Evolutionary conservation across 805 yeast species (phyloP).

Genomic region (Wickerhamiella nectarea): DNA sequence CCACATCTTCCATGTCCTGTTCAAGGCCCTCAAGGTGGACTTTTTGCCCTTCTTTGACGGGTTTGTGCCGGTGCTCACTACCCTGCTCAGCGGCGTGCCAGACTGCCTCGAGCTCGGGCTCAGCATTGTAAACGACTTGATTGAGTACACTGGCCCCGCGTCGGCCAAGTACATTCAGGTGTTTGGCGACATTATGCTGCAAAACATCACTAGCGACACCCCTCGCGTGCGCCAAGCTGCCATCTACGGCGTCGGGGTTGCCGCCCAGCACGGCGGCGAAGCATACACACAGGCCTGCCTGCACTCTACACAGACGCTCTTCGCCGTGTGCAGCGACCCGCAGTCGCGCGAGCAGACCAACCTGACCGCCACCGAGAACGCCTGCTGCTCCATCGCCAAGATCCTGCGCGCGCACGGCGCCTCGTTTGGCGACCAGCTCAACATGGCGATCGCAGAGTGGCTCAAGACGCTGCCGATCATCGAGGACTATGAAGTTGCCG

Average conservation of each 20-base stretch:
- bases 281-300: conserved; percentile 48
- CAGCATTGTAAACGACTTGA: conserved; percentile 63
- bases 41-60: conserved; percentile 50
- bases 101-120: conserved; percentile 64
- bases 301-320: conserved; percentile 59
- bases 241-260: conserved; percentile 67
- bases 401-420: conserved; percentile 53
- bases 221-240: conserved; percentile 77
- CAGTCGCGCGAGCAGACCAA: conserved; percentile 81
- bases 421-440: conserved; percentile 40
- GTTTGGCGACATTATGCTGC: conserved; percentile 52
- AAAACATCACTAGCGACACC: conserved; percentile 34
- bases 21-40: conserved; percentile 44
- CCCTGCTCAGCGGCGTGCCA: conserved; percentile 54
- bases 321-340: conserved; percentile 58
- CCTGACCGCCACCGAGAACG: conserved; percentile 74
- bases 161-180: conserved; percentile 51
- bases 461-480: conserved; percentile 65
- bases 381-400: conserved; percentile 71
- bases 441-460: conserved; percentile 62
- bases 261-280: conserved; percentile 69
- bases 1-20: conserved; percentile 55
- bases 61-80: conserved; percentile 47
- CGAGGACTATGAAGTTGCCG: conserved; percentile 80
- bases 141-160: conserved; percentile 64